Base-by-base conservation (phyloP, 352 stramenopile species). In the Phytophthora tubulina region DNA sequence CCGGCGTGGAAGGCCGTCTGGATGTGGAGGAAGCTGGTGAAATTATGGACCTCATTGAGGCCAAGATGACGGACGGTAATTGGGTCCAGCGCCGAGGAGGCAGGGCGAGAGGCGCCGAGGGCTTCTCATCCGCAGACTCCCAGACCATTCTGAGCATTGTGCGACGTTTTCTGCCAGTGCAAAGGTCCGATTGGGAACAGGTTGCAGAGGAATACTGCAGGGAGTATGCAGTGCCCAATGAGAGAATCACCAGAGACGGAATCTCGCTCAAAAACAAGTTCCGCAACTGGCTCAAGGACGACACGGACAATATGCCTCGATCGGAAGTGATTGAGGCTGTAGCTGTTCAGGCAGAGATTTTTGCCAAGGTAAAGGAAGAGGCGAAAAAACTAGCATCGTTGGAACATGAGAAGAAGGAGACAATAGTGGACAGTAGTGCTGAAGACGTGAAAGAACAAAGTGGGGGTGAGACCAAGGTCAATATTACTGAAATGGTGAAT, bases 251-350 rank as follows among this genome's bases (percentile, higher is more conserved):
- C 41, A 63, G 74, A 30, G 74, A 81, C 45, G 70, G 65, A 11
- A 32, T 59, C 1, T 81, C 74, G 44, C 56, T 81, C 2, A 81
- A 72, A 63, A 72, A 58, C 65, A 81, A 76, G 32, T 81, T 81
- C 35, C 66, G 70, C 3, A 64, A 68, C 15, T 73, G 54, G 70
- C 60, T 76, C 15, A 78, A 73, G 32, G 48, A 56, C n/a, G 59
- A 78, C 14, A 49, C 10, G 10, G 33, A 35, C 1, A 48, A n/a
- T 45, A 44, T 67, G 42, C 17, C 52, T 39, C 52, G 66, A 39
- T 33, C 42, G 13, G 65, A 78, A 52, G 67, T 72, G 7, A 51
- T 21, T 14, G 56, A 78, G 17, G 67, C 72, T 6, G 10, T 64
- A 11, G 61, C 45, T 39, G 45, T 79, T 50, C 65, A 68, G 36